Conservation (phyloP, 139 green algal genomes). For the Mesotaenium endlicherianum region DNA sequence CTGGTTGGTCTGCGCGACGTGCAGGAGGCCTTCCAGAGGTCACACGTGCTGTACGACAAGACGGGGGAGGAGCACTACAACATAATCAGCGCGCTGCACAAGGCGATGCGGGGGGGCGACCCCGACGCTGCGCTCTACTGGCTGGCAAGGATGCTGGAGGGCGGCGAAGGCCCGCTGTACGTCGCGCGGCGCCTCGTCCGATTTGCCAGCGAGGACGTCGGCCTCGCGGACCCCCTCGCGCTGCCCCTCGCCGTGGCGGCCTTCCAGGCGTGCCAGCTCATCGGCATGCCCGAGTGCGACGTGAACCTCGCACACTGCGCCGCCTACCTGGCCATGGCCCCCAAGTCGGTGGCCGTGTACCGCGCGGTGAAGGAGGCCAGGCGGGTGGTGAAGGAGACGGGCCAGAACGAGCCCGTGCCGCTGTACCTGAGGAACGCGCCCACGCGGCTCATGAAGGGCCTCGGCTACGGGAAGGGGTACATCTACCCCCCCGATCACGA, state of each 20-base stretch:
- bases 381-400: background rate
- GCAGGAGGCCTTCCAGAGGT: background rate
- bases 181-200: constrained; percentile 10
- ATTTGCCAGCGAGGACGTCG: constrained; percentile 14
- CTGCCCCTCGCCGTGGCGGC: constrained; percentile 2
- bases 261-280: constrained; percentile 3
- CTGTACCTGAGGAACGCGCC: background rate
- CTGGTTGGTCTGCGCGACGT: background rate
- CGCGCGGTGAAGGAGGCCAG: background rate
- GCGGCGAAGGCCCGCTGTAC: constrained; percentile 15
- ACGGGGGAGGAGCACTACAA: constrained; percentile 26
- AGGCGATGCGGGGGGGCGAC: constrained; percentile 12
- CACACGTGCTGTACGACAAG: constrained; percentile 8
- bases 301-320: constrained; percentile 8
- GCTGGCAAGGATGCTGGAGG: constrained; percentile 11
- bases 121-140: constrained; percentile 16
- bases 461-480: constrained; percentile 5
- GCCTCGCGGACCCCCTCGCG: constrained; percentile 10
- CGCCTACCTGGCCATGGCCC: constrained; percentile 9
- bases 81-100: constrained; percentile 24
- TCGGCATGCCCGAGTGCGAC: constrained; percentile 14
- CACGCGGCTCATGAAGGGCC: background rate
- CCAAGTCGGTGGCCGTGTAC: constrained; percentile 17
- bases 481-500: background rate
- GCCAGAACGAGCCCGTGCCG: background rate